A percentile compares a stretch with the other conserved stretches of the same genome.
phyloP scores from a whole-genome alignment of 768 basidiomycete genomes.

The Lactifluus piperatus region DNA sequence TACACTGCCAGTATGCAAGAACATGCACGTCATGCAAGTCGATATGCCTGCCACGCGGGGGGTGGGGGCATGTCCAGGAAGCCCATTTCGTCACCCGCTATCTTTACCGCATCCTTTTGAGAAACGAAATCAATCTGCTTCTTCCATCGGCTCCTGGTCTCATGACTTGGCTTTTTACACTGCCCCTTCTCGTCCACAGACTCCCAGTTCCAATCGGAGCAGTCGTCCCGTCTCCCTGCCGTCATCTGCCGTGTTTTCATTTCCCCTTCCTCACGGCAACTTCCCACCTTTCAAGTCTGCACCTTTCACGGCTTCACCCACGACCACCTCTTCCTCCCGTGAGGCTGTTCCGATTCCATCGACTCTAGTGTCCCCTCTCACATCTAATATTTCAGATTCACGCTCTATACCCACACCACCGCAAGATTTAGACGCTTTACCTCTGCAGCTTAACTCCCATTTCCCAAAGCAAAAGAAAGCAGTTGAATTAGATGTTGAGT shows the following conservation, averaged over 20 bases:
- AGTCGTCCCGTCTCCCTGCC: conserved; percentile 9
- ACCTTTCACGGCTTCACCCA: conserved; percentile 7
- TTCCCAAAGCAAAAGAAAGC: conserved; percentile 12
- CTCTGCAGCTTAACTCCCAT: conserved; percentile 4
- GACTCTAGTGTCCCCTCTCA: background rate
- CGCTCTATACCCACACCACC: background rate
- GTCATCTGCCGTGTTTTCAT: background rate
- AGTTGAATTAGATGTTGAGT: conserved; percentile 5
- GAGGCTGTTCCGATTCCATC: background rate
- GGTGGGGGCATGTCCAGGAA: background rate
- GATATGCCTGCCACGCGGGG: conserved; percentile 3
- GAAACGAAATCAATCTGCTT: conserved; percentile 8
- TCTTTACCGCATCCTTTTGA: background rate
- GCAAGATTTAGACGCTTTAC: background rate
- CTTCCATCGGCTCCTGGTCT: conserved; percentile 12
- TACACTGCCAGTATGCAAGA: conserved; percentile 1
- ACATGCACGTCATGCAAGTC: conserved; percentile 15
- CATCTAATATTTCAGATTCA: background rate
- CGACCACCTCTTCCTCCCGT: background rate
- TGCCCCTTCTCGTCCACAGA: conserved; percentile 13
- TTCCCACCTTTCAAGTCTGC: background rate
- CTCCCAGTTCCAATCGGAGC: conserved; percentile 10
- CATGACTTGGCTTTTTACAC: conserved; percentile 11
- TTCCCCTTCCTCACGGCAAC: background rate
- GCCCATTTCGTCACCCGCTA: background rate